Percentiles rank a stretch among this genome's conserved stretches.
phyloP scores from a whole-genome alignment of 208 protist species.

The Leishmania guyanensis region DNA sequence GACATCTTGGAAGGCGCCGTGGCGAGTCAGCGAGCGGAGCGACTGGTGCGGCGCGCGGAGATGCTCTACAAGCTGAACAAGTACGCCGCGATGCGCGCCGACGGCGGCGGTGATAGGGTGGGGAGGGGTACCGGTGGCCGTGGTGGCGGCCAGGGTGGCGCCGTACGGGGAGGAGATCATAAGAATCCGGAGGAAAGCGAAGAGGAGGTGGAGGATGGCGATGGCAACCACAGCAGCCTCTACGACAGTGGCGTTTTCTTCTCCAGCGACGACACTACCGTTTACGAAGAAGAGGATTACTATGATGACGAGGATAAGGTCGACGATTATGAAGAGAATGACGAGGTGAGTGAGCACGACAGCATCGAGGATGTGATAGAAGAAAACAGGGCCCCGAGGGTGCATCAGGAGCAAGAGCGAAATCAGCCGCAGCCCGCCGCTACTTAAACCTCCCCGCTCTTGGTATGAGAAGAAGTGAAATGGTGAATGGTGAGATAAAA shows the following conservation, averaged over 20 bases:
- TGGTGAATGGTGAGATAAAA: background rate
- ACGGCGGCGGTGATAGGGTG: constrained; percentile 14
- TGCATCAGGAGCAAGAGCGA: constrained; percentile 11
- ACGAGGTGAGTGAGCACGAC: constrained; percentile 14
- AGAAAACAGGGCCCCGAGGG: constrained; percentile 1
- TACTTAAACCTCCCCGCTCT: background rate
- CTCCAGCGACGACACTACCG: constrained; percentile 1
- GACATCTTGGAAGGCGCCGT: constrained; percentile 71
- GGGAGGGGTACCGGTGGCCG: background rate
- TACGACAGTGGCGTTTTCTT: constrained; percentile 14
- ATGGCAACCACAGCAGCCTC: constrained; percentile 16
- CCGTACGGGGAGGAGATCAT: background rate
- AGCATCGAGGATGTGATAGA: constrained; percentile 19
- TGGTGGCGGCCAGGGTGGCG: background rate
- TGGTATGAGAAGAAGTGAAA: background rate
- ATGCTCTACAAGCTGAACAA: constrained; percentile 78
- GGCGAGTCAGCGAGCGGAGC: constrained; percentile 52
- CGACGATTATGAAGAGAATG: constrained; percentile 18
- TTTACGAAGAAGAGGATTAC: constrained; percentile 24
- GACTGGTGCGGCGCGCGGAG: constrained; percentile 63
- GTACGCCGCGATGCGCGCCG: constrained; percentile 66
- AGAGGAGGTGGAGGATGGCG: background rate
- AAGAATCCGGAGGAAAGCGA: constrained; percentile 18
- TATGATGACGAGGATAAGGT: constrained; percentile 16
- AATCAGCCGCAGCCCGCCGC: constrained; percentile 1